These are phyloP conservation scores for Rutstroemia sydowiana DNA, from an alignment of 2,329 filamentous ascomycete genomes.

Conservation along the genomic window DNA sequence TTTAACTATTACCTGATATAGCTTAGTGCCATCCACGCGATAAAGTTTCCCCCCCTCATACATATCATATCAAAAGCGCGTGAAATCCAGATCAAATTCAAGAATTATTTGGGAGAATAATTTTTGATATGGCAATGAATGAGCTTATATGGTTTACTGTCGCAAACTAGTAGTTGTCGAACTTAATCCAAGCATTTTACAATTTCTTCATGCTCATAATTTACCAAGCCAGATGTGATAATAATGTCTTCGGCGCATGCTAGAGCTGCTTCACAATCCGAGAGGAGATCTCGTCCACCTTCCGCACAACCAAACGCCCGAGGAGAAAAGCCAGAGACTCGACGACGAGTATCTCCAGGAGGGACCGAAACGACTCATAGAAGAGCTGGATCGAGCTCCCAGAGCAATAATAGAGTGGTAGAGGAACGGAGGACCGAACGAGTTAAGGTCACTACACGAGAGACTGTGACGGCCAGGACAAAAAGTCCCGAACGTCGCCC, in stretches of 20 bases:
- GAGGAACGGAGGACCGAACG: constrained; percentile 47
- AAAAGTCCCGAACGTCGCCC: constrained; percentile 46
- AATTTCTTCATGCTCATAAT: constrained; percentile 2
- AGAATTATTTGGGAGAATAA: background rate
- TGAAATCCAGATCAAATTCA: background rate
- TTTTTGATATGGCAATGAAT: constrained; percentile 5
- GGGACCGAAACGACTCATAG: constrained; percentile 40
- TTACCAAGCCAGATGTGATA: constrained; percentile 21
- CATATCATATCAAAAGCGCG: constrained; percentile 10
- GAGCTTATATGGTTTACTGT: constrained; percentile 4
- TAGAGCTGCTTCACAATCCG: constrained; percentile 26
- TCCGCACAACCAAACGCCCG: constrained; percentile 21
- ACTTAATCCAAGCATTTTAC: background rate
- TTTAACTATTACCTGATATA: background rate
- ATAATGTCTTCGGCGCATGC: constrained; percentile 30
- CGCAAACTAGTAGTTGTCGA: constrained; percentile 1
- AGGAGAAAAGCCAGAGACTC: constrained; percentile 19
- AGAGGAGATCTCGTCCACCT: constrained; percentile 26
- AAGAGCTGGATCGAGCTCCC: constrained; percentile 48
- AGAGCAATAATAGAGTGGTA: constrained; percentile 40
- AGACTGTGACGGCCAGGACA: constrained; percentile 52
- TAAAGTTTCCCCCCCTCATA: background rate
- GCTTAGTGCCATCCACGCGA: constrained; percentile 3
- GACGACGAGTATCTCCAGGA: constrained; percentile 24
- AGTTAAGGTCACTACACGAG: constrained; percentile 51